phyloP scores from a whole-genome alignment of 1,284 basidiomycete species.

The Trichosporon ovoides region DNA sequence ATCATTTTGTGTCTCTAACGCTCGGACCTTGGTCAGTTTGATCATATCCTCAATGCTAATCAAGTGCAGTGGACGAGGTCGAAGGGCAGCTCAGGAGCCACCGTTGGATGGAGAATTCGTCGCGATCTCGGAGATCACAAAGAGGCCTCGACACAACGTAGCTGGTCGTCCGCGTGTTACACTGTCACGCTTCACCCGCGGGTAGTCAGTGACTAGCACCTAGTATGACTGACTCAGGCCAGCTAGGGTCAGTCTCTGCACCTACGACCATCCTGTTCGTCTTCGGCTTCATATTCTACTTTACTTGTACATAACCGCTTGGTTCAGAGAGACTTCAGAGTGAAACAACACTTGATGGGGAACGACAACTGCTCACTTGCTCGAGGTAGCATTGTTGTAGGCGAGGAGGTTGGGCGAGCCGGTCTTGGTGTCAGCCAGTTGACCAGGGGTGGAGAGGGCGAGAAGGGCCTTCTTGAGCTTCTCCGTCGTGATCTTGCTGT shows the following conservation, averaged over 20 bases:
- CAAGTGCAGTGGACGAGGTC: too few species aligned
- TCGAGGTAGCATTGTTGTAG: conserved; percentile 71
- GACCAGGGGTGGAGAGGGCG: conserved; percentile 57
- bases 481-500: conserved; percentile 55
- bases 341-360: background rate
- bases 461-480: conserved; percentile 71
- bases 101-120: too few species aligned
- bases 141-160: background rate
- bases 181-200: conserved; percentile 3
- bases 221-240: background rate
- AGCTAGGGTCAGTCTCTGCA: background rate
- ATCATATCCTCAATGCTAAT: too few species aligned
- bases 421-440: conserved; percentile 49
- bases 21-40: too few species aligned
- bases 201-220: background rate
- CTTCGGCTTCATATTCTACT: background rate
- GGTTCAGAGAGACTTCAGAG: background rate
- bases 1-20: too few species aligned
- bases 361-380: background rate
- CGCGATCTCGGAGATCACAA: background rate
- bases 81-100: too few species aligned
- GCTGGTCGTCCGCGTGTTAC: background rate
- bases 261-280: too few species aligned
- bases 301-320: conserved; percentile 1
- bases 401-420: conserved; percentile 67